Percentiles rank a stretch among this genome's conserved stretches.
These are phyloP conservation scores for Metschnikowia continentalis DNA, from an alignment of 805 yeast genomes.

Conservation along the genomic window DNA sequence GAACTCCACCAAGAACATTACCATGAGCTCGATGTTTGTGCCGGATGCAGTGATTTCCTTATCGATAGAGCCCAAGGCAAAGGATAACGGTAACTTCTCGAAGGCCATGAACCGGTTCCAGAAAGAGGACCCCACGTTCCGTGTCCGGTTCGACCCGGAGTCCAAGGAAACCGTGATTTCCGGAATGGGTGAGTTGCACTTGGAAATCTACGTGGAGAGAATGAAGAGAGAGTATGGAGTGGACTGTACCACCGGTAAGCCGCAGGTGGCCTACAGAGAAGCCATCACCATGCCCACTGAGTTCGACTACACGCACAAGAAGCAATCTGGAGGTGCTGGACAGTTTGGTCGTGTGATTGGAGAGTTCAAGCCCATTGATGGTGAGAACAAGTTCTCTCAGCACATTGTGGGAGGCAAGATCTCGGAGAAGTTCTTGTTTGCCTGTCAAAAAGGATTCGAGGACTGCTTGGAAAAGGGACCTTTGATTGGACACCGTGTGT, in stretches of 20 bases:
- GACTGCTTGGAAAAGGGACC: conserved; percentile 97
- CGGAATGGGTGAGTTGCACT: conserved; percentile 97
- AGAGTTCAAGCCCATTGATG: conserved; percentile 58
- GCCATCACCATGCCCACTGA: conserved; percentile 68
- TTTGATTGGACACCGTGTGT: conserved; percentile 86
- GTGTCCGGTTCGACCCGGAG: conserved; percentile 85
- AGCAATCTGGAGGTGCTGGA: conserved; percentile 99
- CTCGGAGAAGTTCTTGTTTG: conserved; percentile 88
- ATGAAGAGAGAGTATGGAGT: conserved; percentile 96
- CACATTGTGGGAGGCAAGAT: conserved; percentile 96
- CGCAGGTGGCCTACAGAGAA: conserved; percentile 97
- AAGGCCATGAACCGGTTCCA: conserved; percentile 97
- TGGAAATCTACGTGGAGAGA: conserved; percentile 97
- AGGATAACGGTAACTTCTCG: conserved; percentile 83
- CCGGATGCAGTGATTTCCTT: conserved; percentile 98
- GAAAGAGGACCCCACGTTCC: conserved; percentile 97
- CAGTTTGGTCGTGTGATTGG: conserved; percentile 98
- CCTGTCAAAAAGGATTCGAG: conserved; percentile 93
- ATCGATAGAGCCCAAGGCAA: conserved; percentile 81
- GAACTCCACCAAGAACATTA: conserved; percentile 51
- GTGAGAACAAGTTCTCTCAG: conserved; percentile 73
- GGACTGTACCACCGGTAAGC: conserved; percentile 92
- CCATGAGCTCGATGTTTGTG: conserved; percentile 97
- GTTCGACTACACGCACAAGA: conserved; percentile 94
- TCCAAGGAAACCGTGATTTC: conserved; percentile 92